Base-by-base conservation (phyloP, 768 basidiomycete genomes). In the Sutorius australiensis region DNA sequence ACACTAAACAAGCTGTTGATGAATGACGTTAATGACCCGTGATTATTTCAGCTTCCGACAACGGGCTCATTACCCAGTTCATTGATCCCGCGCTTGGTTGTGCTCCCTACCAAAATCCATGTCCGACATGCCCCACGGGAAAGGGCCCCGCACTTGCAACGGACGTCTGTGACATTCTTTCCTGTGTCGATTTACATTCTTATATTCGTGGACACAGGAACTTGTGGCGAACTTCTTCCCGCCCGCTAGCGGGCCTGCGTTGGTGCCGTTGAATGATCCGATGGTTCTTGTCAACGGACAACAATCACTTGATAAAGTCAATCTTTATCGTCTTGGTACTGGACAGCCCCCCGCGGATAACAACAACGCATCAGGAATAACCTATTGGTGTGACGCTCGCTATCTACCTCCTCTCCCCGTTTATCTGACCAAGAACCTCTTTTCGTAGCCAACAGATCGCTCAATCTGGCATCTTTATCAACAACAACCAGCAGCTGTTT, bases 251-350 rank as follows among this genome's bases (percentile, higher is more conserved):
- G 66, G 55, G 28, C 60, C 65, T 12, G 65, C 65, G 2, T 40
- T 66, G 36, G 49, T 66, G 6, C 66, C 65, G 16, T 39, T 66
- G 41, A 66, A 60, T 13, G 55, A 66, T 27, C 63, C 66, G 27
- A 65, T 66, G 61, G 65, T 61, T 3, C 56, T 67, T 11, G 55
- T 66, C 27, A 51, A 63, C 12, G 66, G 58, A 32, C 56, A 67
- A 21, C 53, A 37, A 17, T 63, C 60, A 3, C 65, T 66, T 38
- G 36, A 48, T 28, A 66, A 66, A 55, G 66, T 66, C 5, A 67
- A 66, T 41, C 53, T 66, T 28, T 66, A 67, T 33, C 65, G 65
- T 7, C 56, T 48, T 21, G 65, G 65, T 27, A 56, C 66, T 21
- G 66, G 66, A 32, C 66, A 66, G 27, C 63, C 65, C 6, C 53